phyloP scores from a whole-genome alignment of 805 yeast genomes.

The Metschnikowia rubicola region DNA sequence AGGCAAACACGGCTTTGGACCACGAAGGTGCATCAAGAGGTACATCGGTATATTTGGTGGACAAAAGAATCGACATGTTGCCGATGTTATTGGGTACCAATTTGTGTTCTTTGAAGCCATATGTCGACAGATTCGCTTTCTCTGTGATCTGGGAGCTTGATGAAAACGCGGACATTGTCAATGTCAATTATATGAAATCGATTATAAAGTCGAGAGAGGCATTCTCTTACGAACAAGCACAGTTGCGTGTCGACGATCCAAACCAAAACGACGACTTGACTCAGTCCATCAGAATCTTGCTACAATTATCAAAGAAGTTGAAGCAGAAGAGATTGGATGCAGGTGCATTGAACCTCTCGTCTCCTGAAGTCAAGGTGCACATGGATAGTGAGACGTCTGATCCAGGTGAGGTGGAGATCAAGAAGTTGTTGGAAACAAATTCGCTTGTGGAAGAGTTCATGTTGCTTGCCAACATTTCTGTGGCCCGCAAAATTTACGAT shows the following conservation, averaged over 20 bases:
- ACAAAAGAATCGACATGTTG: slow-evolving; percentile 97
- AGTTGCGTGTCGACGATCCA: slow-evolving; percentile 79
- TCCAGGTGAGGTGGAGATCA: slow-evolving; percentile 92
- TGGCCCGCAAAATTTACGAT: slow-evolving; percentile 87
- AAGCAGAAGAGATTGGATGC: slow-evolving; percentile 85
- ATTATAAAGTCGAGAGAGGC: slow-evolving; percentile 90
- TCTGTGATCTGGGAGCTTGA: slow-evolving; percentile 96
- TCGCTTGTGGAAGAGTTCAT: slow-evolving; percentile 97
- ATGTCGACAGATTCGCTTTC: slow-evolving; percentile 93
- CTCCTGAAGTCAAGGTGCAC: slow-evolving; percentile 96
- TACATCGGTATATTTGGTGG: slow-evolving; percentile 94
- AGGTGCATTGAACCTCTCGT: slow-evolving; percentile 94
- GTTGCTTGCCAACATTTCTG: slow-evolving; percentile 95
- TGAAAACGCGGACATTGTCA: slow-evolving; percentile 77
- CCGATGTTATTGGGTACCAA: slow-evolving; percentile 95
- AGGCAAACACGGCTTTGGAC: slow-evolving; percentile 87
- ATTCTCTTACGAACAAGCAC: slow-evolving; percentile 92
- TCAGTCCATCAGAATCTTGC: slow-evolving; percentile 78
- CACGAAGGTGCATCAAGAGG: slow-evolving; percentile 97
- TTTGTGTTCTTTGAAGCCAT: slow-evolving; percentile 89
- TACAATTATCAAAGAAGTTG: slow-evolving; percentile 75
- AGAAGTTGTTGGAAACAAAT: slow-evolving; percentile 82
- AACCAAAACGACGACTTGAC: slow-evolving; percentile 80
- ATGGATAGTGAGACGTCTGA: slow-evolving; percentile 97
- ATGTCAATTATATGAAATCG: slow-evolving; percentile 77